Base-by-base conservation (phyloP, 805 yeast genomes). In the Hanseniaspora nectarophila region DNA sequence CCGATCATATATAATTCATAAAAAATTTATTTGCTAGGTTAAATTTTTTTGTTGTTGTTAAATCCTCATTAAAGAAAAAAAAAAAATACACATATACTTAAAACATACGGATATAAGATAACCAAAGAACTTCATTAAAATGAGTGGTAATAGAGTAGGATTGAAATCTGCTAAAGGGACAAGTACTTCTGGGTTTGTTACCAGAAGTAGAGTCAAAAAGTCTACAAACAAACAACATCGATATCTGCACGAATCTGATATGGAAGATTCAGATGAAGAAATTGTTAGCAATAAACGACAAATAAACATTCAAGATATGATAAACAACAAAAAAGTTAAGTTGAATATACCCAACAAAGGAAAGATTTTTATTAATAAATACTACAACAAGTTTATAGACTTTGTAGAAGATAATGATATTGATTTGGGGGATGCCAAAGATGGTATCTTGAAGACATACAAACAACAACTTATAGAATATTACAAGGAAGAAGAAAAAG, bases 81-180 rank as follows among this genome's bases (percentile, higher is more conserved):
- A n/a, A n/a, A n/a, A n/a, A n/a, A n/a, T n/a, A n/a, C n/a, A n/a
- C n/a, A n/a, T n/a, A n/a, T n/a, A n/a, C n/a, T n/a, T n/a, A n/a
- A n/a, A 5, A 26, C 8, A 26, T 26, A 8, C 28, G 28, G 28
- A 26, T 26, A 6, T 26, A 26, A 26, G 28, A 8, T 26, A 26
- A 26, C 28, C 28, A 26, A 26, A 26, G 28, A 26, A n/a, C n/a
- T n/a, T n/a, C n/a, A n/a, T 15, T n/a, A 29, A 5, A 4, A 51
- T 51, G 54, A 34, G 43, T 32, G 47, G 47, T 1, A 28, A 29
- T 15, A 39, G 42, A 28, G 13, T 52, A 16, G 54, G 54, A 8
- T 16, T 52, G 2, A 45, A 52, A 31, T 45, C 51, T 21, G 54
- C 54, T 8, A 52, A 52, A 34, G 54, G 54, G 1, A 44, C 54